Evolutionary conservation across 2,329 filamentous ascomycete species (phyloP), one percentile per base, ranked within the genome.

Genomic region (Diaporthe destruens): DNA sequence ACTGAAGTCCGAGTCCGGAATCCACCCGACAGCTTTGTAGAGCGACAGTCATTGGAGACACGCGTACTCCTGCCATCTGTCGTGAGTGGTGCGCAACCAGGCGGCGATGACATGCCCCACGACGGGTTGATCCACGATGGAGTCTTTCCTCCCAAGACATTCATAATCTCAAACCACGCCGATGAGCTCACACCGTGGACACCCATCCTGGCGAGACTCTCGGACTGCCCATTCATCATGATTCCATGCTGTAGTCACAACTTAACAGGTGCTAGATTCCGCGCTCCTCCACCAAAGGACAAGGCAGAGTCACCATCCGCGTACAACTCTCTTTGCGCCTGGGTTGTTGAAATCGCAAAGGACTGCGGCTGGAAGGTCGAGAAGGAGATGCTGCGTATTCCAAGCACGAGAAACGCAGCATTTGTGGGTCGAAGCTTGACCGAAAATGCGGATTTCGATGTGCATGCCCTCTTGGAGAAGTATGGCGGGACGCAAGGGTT

Each of bases 101-200:
- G 74, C n/a, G 61, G 71, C 11, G 75, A 74, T 6, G 73, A 76
- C 72, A 66, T 72, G 39, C 71, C 74, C 56, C 66, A 74, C 29
- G 71, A 79, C 47, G 74, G 76, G 25, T 75, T 78, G 34, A 79
- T 86, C 20, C 87, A 90, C 77, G 81, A 86, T 74, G 96, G 96
- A 47, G 78, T 86, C 12, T 98, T 98, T 78, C 86, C 90, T 0
- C 80, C 82, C 20, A 90, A 90, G 36, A 97, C 94, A 0, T 99
- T 99, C 81, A 94, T 99, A 77, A 93, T 99, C 75, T 97, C 95
- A 63, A 99, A 99, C 79, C 96, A 99, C 81, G 96, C 96, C 14
- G 96, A 99, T 80, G 95, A 99, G 83, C 88, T 99, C 18, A 99
- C 96, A 0, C 90, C 94, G 0, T 99, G 96, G 96, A 98, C 96